Conservation (phyloP, 225 moss, liverwort and hornwort genomes). For the Asterella californica region DNA sequence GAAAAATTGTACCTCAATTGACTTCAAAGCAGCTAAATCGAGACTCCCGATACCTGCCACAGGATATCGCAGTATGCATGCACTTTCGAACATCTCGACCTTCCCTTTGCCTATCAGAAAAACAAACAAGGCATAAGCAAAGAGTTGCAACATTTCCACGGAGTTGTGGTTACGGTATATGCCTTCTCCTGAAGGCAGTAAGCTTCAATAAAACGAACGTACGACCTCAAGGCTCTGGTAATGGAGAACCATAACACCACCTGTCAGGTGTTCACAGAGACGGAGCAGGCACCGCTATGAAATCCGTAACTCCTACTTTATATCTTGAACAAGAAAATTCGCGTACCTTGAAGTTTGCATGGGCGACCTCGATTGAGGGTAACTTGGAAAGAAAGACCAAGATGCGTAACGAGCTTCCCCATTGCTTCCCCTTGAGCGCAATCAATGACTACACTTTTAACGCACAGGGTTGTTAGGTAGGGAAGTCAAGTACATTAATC, state of each 20-base stretch:
- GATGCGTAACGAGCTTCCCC: slow-evolving; percentile 58
- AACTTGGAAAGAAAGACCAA: slow-evolving; percentile 68
- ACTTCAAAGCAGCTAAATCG: slow-evolving; percentile 55
- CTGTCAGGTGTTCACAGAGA: too few species aligned
- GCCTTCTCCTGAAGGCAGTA: not conserved
- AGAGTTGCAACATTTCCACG: not conserved
- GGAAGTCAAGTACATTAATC: not conserved
- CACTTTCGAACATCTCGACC: slow-evolving; percentile 66
- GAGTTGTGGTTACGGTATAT: too few species aligned
- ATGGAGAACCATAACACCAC: too few species aligned
- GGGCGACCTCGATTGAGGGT: slow-evolving; percentile 65
- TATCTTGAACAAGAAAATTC: not conserved
- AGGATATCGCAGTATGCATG: slow-evolving; percentile 79
- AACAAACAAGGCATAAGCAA: not conserved
- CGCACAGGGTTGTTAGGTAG: not conserved
- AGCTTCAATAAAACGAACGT: too few species aligned
- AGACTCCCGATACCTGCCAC: slow-evolving; percentile 52
- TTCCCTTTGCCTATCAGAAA: slow-evolving; percentile 57
- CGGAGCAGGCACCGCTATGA: not conserved
- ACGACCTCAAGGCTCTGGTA: too few species aligned
- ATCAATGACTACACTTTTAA: slow-evolving; percentile 48
- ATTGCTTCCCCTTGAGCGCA: slow-evolving; percentile 67
- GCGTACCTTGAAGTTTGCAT: slow-evolving; percentile 61
- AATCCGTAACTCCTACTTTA: not conserved
- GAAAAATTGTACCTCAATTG: slow-evolving; percentile 55